Percentiles rank a stretch among this genome's conserved stretches.
Evolutionary conservation across 768 basidiomycete species (phyloP).

Genomic region (Lactifluus pinguis): DNA sequence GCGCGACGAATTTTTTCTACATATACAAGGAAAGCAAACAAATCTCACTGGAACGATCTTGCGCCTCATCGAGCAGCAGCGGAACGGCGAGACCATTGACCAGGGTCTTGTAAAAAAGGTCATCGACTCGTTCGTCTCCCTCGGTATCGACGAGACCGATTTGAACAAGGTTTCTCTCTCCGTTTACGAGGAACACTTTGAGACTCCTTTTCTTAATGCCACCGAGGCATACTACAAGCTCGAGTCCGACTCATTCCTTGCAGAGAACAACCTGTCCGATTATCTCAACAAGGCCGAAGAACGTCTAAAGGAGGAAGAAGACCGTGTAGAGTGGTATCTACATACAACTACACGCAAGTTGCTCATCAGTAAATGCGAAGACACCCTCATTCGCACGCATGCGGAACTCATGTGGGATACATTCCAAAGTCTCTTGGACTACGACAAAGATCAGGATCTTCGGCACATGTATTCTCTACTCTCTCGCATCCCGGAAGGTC

Average conservation of each 20-base stretch:
- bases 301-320: conserved; percentile 85
- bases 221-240: no score
- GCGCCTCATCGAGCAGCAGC: conserved; percentile 82
- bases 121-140: conserved; percentile 88
- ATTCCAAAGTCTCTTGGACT: conserved; percentile 49
- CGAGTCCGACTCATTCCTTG: no score
- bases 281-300: no score
- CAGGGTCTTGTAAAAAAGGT: conserved; percentile 90
- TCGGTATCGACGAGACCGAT: conserved; percentile 88
- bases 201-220: no score
- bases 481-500: conserved; percentile 79
- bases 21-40: conserved; percentile 71
- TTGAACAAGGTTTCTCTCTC: conserved; percentile 89
- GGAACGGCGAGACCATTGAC: conserved; percentile 91
- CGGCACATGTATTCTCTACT: conserved; percentile 86
- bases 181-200: conserved; percentile 50
- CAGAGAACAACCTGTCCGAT: no score
- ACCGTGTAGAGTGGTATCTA: conserved; percentile 89
- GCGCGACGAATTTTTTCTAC: conserved; percentile 84
- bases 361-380: conserved; percentile 27
- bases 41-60: conserved; percentile 85
- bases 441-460: no score
- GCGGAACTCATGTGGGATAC: conserved; percentile 82
- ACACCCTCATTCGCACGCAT: conserved; percentile 29
- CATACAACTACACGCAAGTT: conserved; percentile 82